Evolutionary conservation across 2,329 filamentous ascomycete species (phyloP), one percentile per base, ranked within the genome.

Genomic region (Podosphaera xanthii): DNA sequence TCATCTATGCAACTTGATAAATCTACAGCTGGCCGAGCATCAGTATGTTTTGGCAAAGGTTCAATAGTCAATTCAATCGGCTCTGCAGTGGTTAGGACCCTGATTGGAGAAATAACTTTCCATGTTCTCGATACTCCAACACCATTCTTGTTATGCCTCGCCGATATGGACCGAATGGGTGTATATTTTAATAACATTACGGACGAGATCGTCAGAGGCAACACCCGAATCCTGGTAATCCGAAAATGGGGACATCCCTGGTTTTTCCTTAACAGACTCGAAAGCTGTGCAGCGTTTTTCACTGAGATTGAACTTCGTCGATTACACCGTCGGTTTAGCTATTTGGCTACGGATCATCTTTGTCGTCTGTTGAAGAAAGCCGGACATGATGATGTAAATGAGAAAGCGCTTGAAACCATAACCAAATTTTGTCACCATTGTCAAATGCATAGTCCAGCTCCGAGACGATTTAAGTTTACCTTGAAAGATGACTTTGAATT

Each of bases 401-500:
- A 44, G 44, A 33, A 31, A 38, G 44, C 33, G 14, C 40, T 57
- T 22, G 36, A 57, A 14, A 44, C 22, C 4, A 42, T 57, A 7
- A 3, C 35, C 12, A 57, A 46, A 4, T 44, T 33, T 38, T 57
- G 54, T 44, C 54, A 46, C 42, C 54, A 57, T 33, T 57, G 54
- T 14, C 54, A 46, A 44, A 57, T 44, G 54, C 54, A 57, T 38
- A 31, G 36, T 33, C 14, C 35, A 14, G 35, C 36, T 8, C 54
- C 54, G n/a, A 31, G 38, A 14, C 36, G 58, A 53, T 59, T 59
- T 34, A 59, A 59, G 52, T 59, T 59, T 34, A 52, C 44, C 8
- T 22, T 53, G 4, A 52, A 53, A 42, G 58, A 59, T 34, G 58
- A 59, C 36, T 30, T 31, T 44, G 48, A 59, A 30, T 61, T 61